phyloP scores from a whole-genome alignment of 2,329 filamentous ascomycete species.

The Aspergillus aculeatus region DNA sequence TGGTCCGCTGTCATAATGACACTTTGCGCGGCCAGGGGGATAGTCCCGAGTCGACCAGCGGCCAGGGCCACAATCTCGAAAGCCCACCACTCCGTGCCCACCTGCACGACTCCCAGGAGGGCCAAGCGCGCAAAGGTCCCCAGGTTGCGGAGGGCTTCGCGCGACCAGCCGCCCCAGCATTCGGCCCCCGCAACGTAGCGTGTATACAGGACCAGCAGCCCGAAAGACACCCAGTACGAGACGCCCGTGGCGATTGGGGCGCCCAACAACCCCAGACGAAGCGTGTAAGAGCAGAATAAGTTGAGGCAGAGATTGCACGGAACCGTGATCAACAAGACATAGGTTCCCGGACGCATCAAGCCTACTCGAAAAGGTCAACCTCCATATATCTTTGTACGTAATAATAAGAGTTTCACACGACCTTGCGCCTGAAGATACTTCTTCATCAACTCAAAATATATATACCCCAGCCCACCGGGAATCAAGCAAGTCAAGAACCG shows the following conservation, averaged over 20 bases:
- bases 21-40: slow-evolving; percentile 76
- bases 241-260: slow-evolving; percentile 80
- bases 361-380: slow-evolving; percentile 34
- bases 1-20: slow-evolving; percentile 91
- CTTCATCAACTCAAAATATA: slow-evolving; percentile 79
- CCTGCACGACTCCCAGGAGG: slow-evolving; percentile 73
- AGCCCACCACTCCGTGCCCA: slow-evolving; percentile 92
- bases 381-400: too few species aligned
- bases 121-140: slow-evolving; percentile 72
- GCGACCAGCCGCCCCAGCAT: slow-evolving; percentile 76
- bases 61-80: slow-evolving; percentile 87
- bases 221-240: slow-evolving; percentile 81
- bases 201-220: slow-evolving; percentile 71
- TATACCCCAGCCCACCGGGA: slow-evolving; percentile 79
- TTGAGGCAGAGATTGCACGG: slow-evolving; percentile 59
- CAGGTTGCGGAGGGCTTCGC: slow-evolving; percentile 64
- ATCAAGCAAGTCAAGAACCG: slow-evolving; percentile 71
- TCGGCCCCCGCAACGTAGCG: slow-evolving; percentile 68
- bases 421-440: slow-evolving; percentile 60
- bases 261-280: slow-evolving; percentile 70
- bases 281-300: slow-evolving; percentile 69
- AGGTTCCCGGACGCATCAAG: slow-evolving; percentile 65
- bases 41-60: slow-evolving; percentile 75
- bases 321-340: slow-evolving; percentile 61
- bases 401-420: slow-evolving; percentile 21